These are phyloP conservation scores for Melampsora larici-populina DNA, from an alignment of 1,284 basidiomycete genomes.

Conservation along the genomic window DNA sequence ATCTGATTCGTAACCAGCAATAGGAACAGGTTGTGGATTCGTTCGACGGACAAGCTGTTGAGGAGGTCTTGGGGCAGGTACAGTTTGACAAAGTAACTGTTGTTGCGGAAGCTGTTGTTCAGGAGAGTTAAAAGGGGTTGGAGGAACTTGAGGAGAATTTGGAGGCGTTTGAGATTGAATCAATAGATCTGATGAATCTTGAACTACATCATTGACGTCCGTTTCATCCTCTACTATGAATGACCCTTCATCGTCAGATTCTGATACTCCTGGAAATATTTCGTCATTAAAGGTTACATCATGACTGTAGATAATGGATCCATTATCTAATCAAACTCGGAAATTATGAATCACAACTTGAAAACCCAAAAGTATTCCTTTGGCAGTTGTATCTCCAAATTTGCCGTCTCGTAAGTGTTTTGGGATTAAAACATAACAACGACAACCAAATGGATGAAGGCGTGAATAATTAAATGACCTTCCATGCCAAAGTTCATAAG, in stretches of 20 bases:
- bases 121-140: no score
- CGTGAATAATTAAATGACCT: not conserved
- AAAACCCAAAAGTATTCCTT: constrained; percentile 12
- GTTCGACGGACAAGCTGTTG: no score
- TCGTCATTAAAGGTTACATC: not conserved
- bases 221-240: no score
- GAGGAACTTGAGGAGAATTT: no score
- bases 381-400: not conserved
- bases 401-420: not conserved
- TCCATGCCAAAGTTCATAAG: not conserved
- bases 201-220: no score
- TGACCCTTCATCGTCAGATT: not conserved
- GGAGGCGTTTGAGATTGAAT: no score
- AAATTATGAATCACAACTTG: constrained; percentile 10
- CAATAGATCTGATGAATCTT: no score
- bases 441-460: constrained; percentile 12
- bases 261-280: constrained; percentile 14
- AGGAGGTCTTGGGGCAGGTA: no score
- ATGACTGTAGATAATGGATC: not conserved
- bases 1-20: no score
- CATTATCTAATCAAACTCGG: not conserved
- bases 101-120: not conserved
- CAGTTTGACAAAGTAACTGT: not conserved
- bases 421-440: not conserved
- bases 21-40: no score